Base-by-base conservation (phyloP, 2,329 filamentous ascomycete genomes). In the Sphaceloma murrayae region DNA sequence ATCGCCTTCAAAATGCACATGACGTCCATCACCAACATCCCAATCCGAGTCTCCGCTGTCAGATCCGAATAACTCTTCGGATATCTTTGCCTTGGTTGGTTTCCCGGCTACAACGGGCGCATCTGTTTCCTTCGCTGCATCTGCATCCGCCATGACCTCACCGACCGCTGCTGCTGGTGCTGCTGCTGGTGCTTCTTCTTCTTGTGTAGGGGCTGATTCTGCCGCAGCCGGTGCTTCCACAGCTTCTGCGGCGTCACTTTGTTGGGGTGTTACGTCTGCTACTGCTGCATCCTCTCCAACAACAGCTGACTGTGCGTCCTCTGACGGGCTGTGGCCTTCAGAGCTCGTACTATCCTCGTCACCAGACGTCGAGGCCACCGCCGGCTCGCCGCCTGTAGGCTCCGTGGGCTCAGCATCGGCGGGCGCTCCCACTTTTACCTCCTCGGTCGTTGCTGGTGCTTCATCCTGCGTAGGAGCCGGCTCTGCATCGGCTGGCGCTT, bases 51-150 rank as follows among this genome's bases (percentile, higher is more conserved):
- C 30, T n/a, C n/a, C n/a, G 21, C 13, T 17, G 4, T 32, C 30
- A 9, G 14, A 26, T 10, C 42, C 42, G 19, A 45, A 45, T 17
- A 45, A 17, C 24, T 45, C 42, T 21, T 45, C 42, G 2, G 30
- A 29, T 8, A 45, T 45, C 22, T 32, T 34, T 14, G 36, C 42
- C 16, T 24, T 22, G 13, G 34, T 34, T 7, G 22, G 42, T 24
- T 45, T 29, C 11, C 26, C 22, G 18, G 11, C 34, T 7, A 18
- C 13, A 16, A 5, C 34, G 21, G 34, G 34, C 7, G 34, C 13
- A 38, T n/a, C 13, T 18, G 10, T 8, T 17, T 21, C 34, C 6
- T n/a, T 19, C 9, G 34, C 8, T 16, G 34, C 8, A 6, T 33
- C 30, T 33, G 30, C 30, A 17, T 7, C 30, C 14, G 30, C 30